Evolutionary conservation across 2,329 filamentous ascomycete genomes (phyloP).

Genomic region (Sclerotinia subarctica): DNA sequence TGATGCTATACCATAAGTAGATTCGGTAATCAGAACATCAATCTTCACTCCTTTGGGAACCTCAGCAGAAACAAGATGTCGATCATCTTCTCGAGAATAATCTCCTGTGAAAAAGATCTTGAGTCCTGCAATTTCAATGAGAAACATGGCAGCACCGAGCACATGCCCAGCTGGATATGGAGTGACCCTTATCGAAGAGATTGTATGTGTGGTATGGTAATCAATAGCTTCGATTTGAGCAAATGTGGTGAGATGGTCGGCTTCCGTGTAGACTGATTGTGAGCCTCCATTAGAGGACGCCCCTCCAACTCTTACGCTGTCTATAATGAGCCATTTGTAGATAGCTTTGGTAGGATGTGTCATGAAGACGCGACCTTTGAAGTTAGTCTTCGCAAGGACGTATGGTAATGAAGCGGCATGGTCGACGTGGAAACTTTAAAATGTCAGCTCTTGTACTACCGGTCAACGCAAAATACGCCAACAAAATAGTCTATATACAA

Average conservation of each 20-base stretch:
- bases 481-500: constrained; percentile 35
- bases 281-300: constrained; percentile 54
- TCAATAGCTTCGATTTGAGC: constrained; percentile 95
- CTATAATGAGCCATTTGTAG: constrained; percentile 99
- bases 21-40: constrained; percentile 95
- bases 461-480: constrained; percentile 8
- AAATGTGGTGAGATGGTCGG: constrained; percentile 91
- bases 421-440: constrained; percentile 86
- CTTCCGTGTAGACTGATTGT: constrained; percentile 87
- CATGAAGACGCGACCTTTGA: constrained; percentile 96
- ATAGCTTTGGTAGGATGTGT: constrained; percentile 99
- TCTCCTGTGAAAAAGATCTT: constrained; percentile 98
- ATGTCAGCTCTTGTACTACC: constrained; percentile 21
- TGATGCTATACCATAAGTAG: constrained; percentile 92
- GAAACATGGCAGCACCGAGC: constrained; percentile 96
- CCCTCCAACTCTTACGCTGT: constrained; percentile 86
- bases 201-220: constrained; percentile 96
- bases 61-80: constrained; percentile 90
- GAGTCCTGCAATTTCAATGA: constrained; percentile 93
- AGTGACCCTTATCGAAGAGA: constrained; percentile 93
- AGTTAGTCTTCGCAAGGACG: constrained; percentile 96
- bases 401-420: constrained; percentile 99
- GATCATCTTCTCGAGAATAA: constrained; percentile 92
- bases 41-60: constrained; percentile 87
- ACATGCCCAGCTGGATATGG: constrained; percentile 97